Percentiles rank a stretch among this genome's conserved stretches.
Evolutionary conservation across 1,284 basidiomycete genomes (phyloP).

Genomic region (Amylostereum chailletii): DNA sequence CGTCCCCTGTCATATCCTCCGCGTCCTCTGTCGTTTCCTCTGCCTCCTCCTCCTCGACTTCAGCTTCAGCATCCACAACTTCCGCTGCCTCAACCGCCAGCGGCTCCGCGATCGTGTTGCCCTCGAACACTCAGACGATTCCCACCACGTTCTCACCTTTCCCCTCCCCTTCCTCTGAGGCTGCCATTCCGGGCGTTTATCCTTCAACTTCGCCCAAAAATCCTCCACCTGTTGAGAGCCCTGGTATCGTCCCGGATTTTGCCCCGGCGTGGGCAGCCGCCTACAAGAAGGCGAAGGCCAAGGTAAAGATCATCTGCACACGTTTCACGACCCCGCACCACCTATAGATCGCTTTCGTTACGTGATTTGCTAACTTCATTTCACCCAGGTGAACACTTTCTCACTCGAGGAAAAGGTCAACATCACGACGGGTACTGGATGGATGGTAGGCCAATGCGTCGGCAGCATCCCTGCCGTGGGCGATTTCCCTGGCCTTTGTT

Average conservation of each 20-base stretch:
- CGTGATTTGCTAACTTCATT: not conserved
- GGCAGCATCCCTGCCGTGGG: conserved; percentile 38
- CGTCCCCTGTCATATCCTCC: too few relatives aligned
- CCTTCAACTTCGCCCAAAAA: conserved; percentile 17
- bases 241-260: conserved; percentile 34
- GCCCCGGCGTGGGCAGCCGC: conserved; percentile 31
- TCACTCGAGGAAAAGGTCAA: conserved; percentile 44
- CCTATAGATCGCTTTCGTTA: not conserved
- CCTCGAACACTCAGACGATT: conserved; percentile 8
- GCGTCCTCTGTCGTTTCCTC: too few relatives aligned
- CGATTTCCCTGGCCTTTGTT: conserved; percentile 12
- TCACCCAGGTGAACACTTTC: not conserved
- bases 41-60: too few relatives aligned
- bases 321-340: too few relatives aligned
- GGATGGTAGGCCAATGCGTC: conserved; percentile 47
- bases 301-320: conserved; percentile 15
- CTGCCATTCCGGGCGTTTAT: conserved; percentile 21
- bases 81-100: too few relatives aligned
- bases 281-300: conserved; percentile 25
- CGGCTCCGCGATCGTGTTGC: too few relatives aligned
- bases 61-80: too few relatives aligned
- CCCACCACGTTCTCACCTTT: conserved; percentile 19
- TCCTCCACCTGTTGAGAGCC: conserved; percentile 21
- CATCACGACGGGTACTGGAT: conserved; percentile 44
- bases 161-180: conserved; percentile 20